Percentiles rank a stretch among this genome's conserved stretches.
Evolutionary conservation across 345 rosid species (phyloP).

Genomic region (Acer campestre): DNA sequence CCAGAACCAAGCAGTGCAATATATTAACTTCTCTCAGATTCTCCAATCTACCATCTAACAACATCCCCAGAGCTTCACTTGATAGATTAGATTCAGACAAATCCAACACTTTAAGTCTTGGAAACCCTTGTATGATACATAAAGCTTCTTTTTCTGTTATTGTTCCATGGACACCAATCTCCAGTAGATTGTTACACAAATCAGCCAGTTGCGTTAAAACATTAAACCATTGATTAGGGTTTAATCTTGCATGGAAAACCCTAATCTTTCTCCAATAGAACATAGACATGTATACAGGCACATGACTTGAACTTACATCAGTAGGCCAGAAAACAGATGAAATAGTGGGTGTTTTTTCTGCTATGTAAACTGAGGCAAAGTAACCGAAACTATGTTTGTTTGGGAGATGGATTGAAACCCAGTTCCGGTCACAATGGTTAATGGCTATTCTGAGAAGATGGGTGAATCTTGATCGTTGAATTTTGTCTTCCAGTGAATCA

Average conservation of each 20-base stretch:
- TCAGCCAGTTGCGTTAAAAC: conserved; percentile 17
- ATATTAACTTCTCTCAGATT: conserved; percentile 18
- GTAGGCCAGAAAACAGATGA: conserved; percentile 2
- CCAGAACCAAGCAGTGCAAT: conserved; percentile 17
- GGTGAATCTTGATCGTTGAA: conserved; percentile 15
- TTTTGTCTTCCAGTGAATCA: not conserved
- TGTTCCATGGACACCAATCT: conserved; percentile 18
- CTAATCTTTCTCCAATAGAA: conserved; percentile 10
- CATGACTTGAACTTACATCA: not conserved
- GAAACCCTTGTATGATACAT: conserved; percentile 11
- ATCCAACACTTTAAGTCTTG: conserved; percentile 10
- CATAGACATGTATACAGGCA: conserved; percentile 10
- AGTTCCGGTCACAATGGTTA: not conserved
- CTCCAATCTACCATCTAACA: not conserved
- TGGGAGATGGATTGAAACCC: conserved; percentile 20
- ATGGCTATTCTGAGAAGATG: conserved; percentile 14
- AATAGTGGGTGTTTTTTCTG: conserved; percentile 16
- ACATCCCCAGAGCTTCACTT: conserved; percentile 9
- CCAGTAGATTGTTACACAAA: conserved; percentile 6
- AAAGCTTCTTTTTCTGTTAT: no score
- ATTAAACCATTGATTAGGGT: conserved; percentile 11
- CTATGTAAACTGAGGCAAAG: conserved; percentile 11
- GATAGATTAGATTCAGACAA: conserved; percentile 9
- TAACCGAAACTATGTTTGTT: conserved; percentile 9
- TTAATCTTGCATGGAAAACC: conserved; percentile 8